Evolutionary conservation across 495 filamentous ascomycete species (phyloP), one percentile per base, ranked within the genome.

Genomic region (Xylaria intraflava): DNA sequence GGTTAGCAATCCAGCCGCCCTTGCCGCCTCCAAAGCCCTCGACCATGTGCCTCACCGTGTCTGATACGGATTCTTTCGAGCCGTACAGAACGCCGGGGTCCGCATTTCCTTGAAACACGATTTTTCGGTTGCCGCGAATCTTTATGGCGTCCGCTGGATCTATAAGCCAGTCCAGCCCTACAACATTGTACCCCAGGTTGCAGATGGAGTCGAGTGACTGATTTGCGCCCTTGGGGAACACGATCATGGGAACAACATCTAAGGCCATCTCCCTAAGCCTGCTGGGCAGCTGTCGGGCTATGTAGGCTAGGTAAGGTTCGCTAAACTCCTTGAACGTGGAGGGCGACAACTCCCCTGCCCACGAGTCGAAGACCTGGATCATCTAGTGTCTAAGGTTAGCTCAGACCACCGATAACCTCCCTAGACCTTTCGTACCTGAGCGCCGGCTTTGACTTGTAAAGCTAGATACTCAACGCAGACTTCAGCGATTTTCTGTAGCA

Each of bases 201-300:
- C 91, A 96, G 12, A 91, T 78, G 11, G 87, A 83, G 57, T 96
- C 89, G 27, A 98, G 74, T 3, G 89, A 90, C 69, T 92, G 95
- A 88, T 93, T 95, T n/a, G 93, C 91, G 3, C 93, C 93, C 73
- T 98, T 98, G n/a, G 93, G 90, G 68, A 98, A 98, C 14, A 96
- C 89, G n/a, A 89, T 93, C 93, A 98, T 96, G 1, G 93, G 93
- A 2, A 97, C 94, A 4, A 72, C 75, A 50, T 90, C 86, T 41
- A 90, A 64, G 0, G 82, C 83, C 62, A 94, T 73, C 68, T 89
- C 85, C 54, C 72, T 70, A 57, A 98, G 70, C 27, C 81, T 78
- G 50, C 70, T 74, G 0, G 92, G 92, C 12, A 97, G 76, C 42
- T 89, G 72, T 51, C 83, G 69, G 12, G 90, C 84, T 50, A 98